A percentile compares a stretch with the other conserved stretches of the same genome.
Evolutionary conservation across 2,329 filamentous ascomycete species (phyloP).

Genomic region (Colletotrichum liaoningense): DNA sequence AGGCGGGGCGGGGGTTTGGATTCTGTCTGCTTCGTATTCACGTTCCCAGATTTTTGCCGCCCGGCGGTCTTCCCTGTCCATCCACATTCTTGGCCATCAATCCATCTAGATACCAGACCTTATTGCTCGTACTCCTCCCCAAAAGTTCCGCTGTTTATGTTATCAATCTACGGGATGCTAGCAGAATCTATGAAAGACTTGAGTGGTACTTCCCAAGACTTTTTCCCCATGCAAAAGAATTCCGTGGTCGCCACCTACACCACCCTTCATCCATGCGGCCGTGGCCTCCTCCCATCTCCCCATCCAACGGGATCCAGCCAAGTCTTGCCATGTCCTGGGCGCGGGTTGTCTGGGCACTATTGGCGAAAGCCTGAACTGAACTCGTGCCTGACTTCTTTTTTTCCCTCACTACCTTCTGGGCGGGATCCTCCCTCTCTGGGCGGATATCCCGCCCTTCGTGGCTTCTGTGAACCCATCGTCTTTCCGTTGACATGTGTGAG

Average conservation of each 20-base stretch:
- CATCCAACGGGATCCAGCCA: slow-evolving; percentile 8
- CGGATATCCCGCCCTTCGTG: not conserved
- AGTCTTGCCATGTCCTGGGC: slow-evolving; percentile 9
- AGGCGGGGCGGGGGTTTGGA: no score
- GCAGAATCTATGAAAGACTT: not conserved
- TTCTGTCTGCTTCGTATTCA: slow-evolving; percentile 12
- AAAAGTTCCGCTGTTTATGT: not conserved
- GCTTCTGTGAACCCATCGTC: not conserved
- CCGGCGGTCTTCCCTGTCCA: not conserved
- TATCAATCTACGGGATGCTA: not conserved
- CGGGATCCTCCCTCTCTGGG: not conserved
- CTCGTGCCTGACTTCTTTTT: not conserved
- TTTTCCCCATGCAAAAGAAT: not conserved
- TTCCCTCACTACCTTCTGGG: not conserved
- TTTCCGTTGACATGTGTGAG: not conserved
- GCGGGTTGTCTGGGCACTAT: not conserved
- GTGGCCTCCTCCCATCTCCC: not conserved
- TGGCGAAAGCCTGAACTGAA: not conserved
- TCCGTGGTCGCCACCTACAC: slow-evolving; percentile 16
- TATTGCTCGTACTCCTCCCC: not conserved
- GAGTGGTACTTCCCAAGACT: slow-evolving; percentile 12
- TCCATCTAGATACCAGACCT: not conserved
- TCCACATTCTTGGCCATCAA: not conserved
- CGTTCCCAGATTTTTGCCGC: not conserved
- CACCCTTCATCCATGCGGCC: slow-evolving; percentile 1